Conservation (phyloP, 169 alveolate genomes). For the Perkinsus chesapeaki region DNA sequence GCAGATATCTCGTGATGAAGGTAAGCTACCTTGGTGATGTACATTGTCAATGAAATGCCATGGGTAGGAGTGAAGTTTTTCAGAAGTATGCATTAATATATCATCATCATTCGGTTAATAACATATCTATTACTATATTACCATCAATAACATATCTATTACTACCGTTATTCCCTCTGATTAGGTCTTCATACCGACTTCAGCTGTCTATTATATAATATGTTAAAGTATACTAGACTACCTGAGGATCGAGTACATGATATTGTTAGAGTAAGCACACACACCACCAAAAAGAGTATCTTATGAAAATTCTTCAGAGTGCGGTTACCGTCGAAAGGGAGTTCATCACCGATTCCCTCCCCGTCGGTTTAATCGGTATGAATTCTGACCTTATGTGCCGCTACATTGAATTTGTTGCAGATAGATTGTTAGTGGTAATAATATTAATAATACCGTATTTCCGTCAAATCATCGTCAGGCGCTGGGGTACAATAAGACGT, state of each 20-base stretch:
- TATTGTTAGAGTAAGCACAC: neutral
- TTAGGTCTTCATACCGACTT: constrained; percentile 95
- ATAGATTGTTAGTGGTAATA: constrained; percentile 70
- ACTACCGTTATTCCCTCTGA: neutral
- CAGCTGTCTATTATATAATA: constrained; percentile 88
- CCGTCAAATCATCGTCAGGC: constrained; percentile 24
- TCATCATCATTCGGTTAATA: too few relatives aligned
- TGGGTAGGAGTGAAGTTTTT: too few relatives aligned
- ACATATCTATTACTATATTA: neutral
- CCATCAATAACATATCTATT: neutral
- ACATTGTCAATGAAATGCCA: neutral
- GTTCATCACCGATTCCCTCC: constrained; percentile 91
- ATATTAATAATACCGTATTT: neutral
- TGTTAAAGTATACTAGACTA: constrained; percentile 70
- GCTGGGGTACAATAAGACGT: constrained; percentile 82
- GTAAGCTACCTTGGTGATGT: neutral
- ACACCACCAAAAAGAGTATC: neutral
- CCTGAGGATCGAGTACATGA: neutral
- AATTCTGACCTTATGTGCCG: constrained; percentile 85
- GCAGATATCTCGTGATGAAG: constrained; percentile 96
- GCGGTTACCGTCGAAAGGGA: constrained; percentile 96
- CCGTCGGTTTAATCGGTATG: constrained; percentile 97
- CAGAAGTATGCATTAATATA: too few relatives aligned
- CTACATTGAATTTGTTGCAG: constrained; percentile 96
- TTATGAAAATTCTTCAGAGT: constrained; percentile 36